Evolutionary conservation across 2,329 filamentous ascomycete genomes (phyloP), one percentile per base, ranked within the genome.

Genomic region (Phyllosticta ampelicida): DNA sequence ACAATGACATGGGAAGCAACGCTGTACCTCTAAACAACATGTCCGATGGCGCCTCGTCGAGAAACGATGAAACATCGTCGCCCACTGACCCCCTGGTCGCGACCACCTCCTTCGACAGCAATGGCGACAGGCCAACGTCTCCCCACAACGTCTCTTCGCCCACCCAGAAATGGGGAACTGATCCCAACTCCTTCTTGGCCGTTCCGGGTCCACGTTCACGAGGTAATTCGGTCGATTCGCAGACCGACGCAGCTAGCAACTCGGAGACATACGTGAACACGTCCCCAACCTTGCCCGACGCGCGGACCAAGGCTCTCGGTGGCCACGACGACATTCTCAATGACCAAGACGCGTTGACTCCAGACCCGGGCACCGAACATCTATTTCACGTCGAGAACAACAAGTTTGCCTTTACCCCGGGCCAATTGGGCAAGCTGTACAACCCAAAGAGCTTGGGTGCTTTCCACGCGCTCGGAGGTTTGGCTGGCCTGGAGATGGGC

Each of bases 91-190:
- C 36, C 36, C 68, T 79, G 51, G 77, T 78, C 61, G 75, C 75
- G 18, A 75, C 80, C n/a, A 76, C 77, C 44, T 84, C 84, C 1
- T 85, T 87, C 63, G 86, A 88, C 48, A 81, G 76, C 70, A 80
- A 75, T 63, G 83, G 86, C 61, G 84, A 81, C 65, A 75, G 83
- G 64, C 84, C 84, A 10, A 84, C 80, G 2, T 86, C 84, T 48
- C 82, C 84, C 5, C 84, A 86, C 68, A 86, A 87, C 71, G 72
- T 86, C 48, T 86, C 83, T 0, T 86, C 84, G 10, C 83, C 84
- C 2, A 77, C 78, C 10, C 71, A 76, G 19, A 79, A 77, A 63
- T 58, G 51, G 56, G 75, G 74, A 77, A 74, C 75, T 29, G 80
- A 81, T n/a, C 71, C 78, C 5, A 73, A 78, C 19, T 81, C 79